A percentile compares a stretch with the other conserved stretches of the same genome.
Conservation (phyloP, 805 yeast genomes). For the Schizosaccharomyces cryophilus region DNA sequence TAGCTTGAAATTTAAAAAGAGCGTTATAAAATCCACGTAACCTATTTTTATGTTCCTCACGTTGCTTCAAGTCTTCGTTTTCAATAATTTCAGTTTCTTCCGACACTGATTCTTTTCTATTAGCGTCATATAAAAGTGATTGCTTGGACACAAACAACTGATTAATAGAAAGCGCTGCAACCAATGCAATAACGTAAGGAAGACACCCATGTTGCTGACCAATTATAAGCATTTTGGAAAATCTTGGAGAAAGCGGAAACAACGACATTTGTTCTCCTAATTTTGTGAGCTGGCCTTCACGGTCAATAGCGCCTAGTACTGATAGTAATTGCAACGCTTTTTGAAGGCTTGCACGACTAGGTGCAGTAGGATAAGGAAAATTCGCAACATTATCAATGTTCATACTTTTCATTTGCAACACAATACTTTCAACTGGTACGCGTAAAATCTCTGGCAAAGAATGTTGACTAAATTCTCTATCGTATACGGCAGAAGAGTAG, state of each 20-base stretch:
- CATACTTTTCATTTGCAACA: constrained; percentile 86
- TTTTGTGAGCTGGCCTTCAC: constrained; percentile 34
- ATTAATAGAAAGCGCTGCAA: constrained; percentile 79
- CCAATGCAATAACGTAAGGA: constrained; percentile 73
- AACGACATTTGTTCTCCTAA: constrained; percentile 68
- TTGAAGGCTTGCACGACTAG: constrained; percentile 32
- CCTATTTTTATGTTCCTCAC: constrained; percentile 2
- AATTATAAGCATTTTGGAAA: constrained; percentile 65
- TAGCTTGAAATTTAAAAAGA: constrained; percentile 16
- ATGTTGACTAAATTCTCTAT: constrained; percentile 60
- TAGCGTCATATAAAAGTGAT: constrained; percentile 23
- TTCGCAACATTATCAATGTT: constrained; percentile 75
- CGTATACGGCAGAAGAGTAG: constrained; percentile 81
- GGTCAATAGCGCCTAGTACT: constrained; percentile 54
- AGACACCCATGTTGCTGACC: constrained; percentile 73
- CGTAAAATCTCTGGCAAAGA: constrained; percentile 72
- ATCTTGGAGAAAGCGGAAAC: constrained; percentile 85
- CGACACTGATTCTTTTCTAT: constrained; percentile 12
- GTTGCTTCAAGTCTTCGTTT: constrained; percentile 19
- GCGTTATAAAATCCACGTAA: constrained; percentile 12
- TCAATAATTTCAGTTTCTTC: constrained; percentile 6
- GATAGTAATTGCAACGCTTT: constrained; percentile 46
- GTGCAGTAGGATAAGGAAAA: constrained; percentile 93
- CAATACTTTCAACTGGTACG: constrained; percentile 94
- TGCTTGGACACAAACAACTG: constrained; percentile 62